These are phyloP conservation scores for Calonectria hongkongensis DNA, from an alignment of 2,329 filamentous ascomycete species.

Conservation along the genomic window DNA sequence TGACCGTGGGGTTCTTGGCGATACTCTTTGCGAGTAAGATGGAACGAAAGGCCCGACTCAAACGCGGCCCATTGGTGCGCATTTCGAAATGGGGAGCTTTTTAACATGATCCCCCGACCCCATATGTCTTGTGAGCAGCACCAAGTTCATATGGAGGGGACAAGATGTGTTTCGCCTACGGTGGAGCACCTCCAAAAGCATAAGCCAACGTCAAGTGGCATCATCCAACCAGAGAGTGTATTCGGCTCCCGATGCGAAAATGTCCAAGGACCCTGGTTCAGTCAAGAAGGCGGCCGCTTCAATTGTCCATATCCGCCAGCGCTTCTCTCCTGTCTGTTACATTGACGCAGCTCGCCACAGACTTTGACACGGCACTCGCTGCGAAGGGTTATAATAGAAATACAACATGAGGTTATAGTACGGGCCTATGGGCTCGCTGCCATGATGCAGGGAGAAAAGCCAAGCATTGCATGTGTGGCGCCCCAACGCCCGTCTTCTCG, in stretches of 20 bases:
- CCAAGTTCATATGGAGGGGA: neutral
- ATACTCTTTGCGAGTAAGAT: neutral
- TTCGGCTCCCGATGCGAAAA: constrained; percentile 7
- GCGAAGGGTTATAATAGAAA: no score
- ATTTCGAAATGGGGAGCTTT: neutral
- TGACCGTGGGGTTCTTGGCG: neutral
- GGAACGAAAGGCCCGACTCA: neutral
- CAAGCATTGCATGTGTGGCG: neutral
- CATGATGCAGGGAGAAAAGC: neutral
- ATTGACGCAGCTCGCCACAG: neutral
- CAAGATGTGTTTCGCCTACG: neutral
- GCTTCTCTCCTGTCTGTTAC: neutral
- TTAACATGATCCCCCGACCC: neutral
- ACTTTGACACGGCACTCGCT: no score
- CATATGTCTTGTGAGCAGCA: constrained; percentile 1
- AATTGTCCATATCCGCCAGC: neutral
- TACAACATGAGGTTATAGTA: neutral
- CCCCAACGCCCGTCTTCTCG: neutral
- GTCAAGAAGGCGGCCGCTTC: neutral
- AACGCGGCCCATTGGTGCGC: neutral
- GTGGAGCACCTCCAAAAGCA: constrained; percentile 12
- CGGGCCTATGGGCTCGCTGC: no score
- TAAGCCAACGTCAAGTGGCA: neutral
- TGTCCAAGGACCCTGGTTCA: neutral
- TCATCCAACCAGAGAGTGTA: neutral